Conservation (phyloP, 805 yeast genomes). For the Zygoascus biomembranicola region DNA sequence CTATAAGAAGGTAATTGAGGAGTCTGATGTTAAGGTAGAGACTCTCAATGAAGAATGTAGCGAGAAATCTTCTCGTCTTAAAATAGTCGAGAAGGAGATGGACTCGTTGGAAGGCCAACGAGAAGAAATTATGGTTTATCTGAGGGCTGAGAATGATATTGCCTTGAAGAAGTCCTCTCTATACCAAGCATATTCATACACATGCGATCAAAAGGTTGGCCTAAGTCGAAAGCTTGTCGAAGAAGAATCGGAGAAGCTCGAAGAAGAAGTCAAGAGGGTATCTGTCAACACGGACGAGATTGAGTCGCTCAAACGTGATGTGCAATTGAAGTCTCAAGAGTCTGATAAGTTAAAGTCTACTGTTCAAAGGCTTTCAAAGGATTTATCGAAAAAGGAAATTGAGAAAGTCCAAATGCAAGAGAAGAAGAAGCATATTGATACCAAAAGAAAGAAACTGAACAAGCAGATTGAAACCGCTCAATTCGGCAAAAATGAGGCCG, state of each 20-base stretch:
- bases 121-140: slow-evolving; percentile 56
- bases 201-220: slow-evolving; percentile 35
- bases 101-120: slow-evolving; percentile 52
- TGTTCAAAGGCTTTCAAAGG: slow-evolving; percentile 23
- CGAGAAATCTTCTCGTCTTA: slow-evolving; percentile 73
- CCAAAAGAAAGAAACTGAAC: slow-evolving; percentile 49
- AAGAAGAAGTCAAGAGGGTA: slow-evolving; percentile 35
- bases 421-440: slow-evolving; percentile 55
- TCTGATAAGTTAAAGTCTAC: slow-evolving; percentile 23
- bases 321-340: slow-evolving; percentile 13
- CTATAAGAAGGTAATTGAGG: slow-evolving; percentile 72
- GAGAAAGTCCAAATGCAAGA: slow-evolving; percentile 68
- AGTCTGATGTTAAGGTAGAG: slow-evolving; percentile 51
- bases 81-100: slow-evolving; percentile 71
- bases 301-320: slow-evolving; percentile 19
- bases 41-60: slow-evolving; percentile 69
- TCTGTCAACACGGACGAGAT: slow-evolving; percentile 34
- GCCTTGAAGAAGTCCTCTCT: slow-evolving; percentile 45
- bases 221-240: slow-evolving; percentile 32
- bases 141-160: slow-evolving; percentile 56
- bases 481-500: slow-evolving; percentile 37
- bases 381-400: slow-evolving; percentile 38
- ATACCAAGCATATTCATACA: slow-evolving; percentile 42
- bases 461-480: slow-evolving; percentile 45
- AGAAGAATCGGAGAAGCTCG: slow-evolving; percentile 35